These are phyloP conservation scores for Aspergillus melleus DNA, from an alignment of 2,329 filamentous ascomycete species.

Conservation along the genomic window DNA sequence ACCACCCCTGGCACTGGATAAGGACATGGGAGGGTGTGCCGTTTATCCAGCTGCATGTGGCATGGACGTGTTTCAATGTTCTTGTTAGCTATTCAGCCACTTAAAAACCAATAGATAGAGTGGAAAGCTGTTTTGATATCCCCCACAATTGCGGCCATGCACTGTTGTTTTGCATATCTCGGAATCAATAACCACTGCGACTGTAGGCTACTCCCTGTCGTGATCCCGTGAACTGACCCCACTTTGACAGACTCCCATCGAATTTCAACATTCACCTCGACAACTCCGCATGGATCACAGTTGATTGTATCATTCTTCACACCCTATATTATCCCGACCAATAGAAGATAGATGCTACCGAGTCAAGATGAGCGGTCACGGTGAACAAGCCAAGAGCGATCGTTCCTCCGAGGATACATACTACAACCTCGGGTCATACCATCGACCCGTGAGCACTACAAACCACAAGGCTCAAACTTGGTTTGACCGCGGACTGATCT, in stretches of 20 bases:
- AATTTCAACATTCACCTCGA: background rate
- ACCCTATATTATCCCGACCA: background rate
- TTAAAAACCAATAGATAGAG: constrained; percentile 7
- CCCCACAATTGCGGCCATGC: background rate
- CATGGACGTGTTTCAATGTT: background rate
- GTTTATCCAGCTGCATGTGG: background rate
- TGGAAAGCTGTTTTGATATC: constrained; percentile 1
- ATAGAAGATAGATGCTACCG: background rate
- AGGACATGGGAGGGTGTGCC: constrained; percentile 1
- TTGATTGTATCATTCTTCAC: background rate
- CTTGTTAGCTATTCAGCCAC: constrained; percentile 1
- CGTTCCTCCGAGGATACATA: constrained; percentile 15
- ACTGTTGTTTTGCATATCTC: background rate
- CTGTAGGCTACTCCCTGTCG: background rate
- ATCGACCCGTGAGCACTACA: constrained; percentile 33
- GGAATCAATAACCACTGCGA: background rate
- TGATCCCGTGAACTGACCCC: background rate
- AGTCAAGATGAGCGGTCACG: background rate
- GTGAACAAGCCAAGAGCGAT: background rate
- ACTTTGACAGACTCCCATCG: background rate
- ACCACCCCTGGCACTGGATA: constrained; percentile 1
- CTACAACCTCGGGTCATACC: constrained; percentile 34
- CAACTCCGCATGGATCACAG: background rate
- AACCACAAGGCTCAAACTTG: constrained; percentile 30
- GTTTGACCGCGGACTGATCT: constrained; percentile 37